phyloP scores from a whole-genome alignment of 768 basidiomycete genomes.

The Sistotremastrum niveocremeum region DNA sequence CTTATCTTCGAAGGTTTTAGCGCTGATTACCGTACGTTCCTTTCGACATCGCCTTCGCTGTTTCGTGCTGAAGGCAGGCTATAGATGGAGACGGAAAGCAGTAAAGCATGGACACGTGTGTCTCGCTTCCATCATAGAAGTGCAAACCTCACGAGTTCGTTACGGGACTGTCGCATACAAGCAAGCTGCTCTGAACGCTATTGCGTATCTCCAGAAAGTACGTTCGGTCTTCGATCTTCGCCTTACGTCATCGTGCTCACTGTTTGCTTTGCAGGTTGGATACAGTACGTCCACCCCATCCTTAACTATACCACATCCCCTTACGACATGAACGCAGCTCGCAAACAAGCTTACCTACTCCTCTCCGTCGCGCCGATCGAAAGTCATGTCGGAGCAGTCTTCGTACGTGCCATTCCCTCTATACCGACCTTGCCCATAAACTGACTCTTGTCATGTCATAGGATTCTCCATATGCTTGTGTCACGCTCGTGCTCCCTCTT shows the following conservation, averaged over 20 bases:
- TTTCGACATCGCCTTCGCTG: background rate
- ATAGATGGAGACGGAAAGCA: slow-evolving; percentile 64
- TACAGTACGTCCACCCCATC: slow-evolving; percentile 37
- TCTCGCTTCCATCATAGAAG: too few relatives aligned
- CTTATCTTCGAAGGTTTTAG: slow-evolving; percentile 66
- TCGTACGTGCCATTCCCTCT: slow-evolving; percentile 29
- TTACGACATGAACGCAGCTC: slow-evolving; percentile 26
- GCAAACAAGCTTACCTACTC: slow-evolving; percentile 65
- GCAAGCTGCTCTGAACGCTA: slow-evolving; percentile 65
- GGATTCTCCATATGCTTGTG: slow-evolving; percentile 71
- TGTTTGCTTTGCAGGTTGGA: slow-evolving; percentile 32
- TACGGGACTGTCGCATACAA: slow-evolving; percentile 61
- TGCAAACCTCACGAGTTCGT: too few relatives aligned
- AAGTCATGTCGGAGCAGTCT: slow-evolving; percentile 55
- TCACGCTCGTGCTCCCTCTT: slow-evolving; percentile 60
- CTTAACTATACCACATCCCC: background rate
- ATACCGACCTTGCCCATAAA: too few relatives aligned
- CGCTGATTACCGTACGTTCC: slow-evolving; percentile 51
- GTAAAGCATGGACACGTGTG: slow-evolving; percentile 66
- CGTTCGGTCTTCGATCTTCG: slow-evolving; percentile 1
- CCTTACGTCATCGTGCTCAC: background rate
- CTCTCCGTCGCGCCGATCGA: slow-evolving; percentile 60
- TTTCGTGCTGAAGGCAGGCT: background rate
- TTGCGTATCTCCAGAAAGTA: slow-evolving; percentile 59
- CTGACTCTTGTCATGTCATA: slow-evolving; percentile 11